Base-by-base conservation (phyloP, 1,284 basidiomycete genomes). In the Leccinum huronense region DNA sequence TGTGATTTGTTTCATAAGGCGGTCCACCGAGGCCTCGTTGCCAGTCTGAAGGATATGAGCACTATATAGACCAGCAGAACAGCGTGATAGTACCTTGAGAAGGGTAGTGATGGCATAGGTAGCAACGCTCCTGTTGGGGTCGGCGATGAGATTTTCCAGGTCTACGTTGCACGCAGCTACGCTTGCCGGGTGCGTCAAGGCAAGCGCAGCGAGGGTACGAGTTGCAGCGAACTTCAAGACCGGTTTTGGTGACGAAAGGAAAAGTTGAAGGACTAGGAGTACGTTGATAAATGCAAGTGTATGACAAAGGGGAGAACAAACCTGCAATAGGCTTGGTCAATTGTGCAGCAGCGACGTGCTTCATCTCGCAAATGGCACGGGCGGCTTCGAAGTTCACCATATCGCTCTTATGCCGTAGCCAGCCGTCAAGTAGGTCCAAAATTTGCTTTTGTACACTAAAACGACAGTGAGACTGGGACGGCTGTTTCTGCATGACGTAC, bases 341-440 rank as follows among this genome's bases (percentile, higher is more conserved):
- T 71, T 98, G 94, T 27, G 85, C 78, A 13, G 88, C 75, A 31
- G 88, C 85, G 31, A 96, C 89, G 69, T 89, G 88, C 76, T 88
- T 91, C 91, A 98, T 94, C 77, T 98, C 96, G 76, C 96, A 98
- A 68, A 99, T 97, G 19, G 91, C 96, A 60, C 97, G 89, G 5
- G 97, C 97, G 34, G 97, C 97, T 78, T 99, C 97, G 71, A 97
- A 94, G 80, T 98, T 99, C 76, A 99, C 97, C 97, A 98, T 99
- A 78, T 99, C 97, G 74, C 95, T 97, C 84, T 99, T 99, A 80
- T 99, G 97, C 66, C 96, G 88, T 65, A 99, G 83, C 88, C 96
- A 97, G 53, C 93, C 90, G 76, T 99, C 97, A 60, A 99, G 84
- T 57, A 98, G 86, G 71, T 98, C 97, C 65, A 95, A 83, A 86